Evolutionary conservation across 1,284 basidiomycete genomes (phyloP), one percentile per base, ranked within the genome.

Genomic region (Phylloboletellus chloephorus): DNA sequence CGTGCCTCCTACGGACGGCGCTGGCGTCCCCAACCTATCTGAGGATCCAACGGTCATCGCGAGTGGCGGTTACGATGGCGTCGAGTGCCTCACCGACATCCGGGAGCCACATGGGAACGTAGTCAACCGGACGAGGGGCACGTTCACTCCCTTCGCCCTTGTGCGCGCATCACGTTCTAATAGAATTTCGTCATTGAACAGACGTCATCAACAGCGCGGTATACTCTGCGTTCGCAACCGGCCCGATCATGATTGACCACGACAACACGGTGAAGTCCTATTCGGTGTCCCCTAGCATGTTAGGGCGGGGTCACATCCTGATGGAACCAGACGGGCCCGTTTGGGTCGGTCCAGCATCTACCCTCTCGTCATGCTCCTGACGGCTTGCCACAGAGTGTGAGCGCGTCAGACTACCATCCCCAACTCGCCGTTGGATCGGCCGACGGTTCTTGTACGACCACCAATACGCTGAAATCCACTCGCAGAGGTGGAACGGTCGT

Each of bases 361-460:
- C 21, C 23, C 13, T 28, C n/a, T 30, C 20, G 5, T 23, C n/a
- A 23, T 9, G 15, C 5, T 10, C 11, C 21, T 36, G 16, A 46
- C 9, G 5, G n/a, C 26, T 39, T 35, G 12, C 24, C 10, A 15
- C 52, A 94, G 89, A 78, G 73, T 44, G 61, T 94, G 11, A 67
- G 72, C 37, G 71, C 79, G 1, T 94, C 90, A 0, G 87, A 93
- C 39, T 88, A 84, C 56, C 93, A 97, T 56, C 81, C 89, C 5
- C 87, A 91, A 56, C 62, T 94, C 8, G 87, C 85, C 0, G 74
- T 85, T 5, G 86, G 82, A 4, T 80, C 82, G 3, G 78, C 88
- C 1, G 92, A 97, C 62, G 94, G 94, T 1, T 72, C 79, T 1
- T 87, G 73, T 55, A 68, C 68, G 23, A 84, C 82, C 0, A 88